These are phyloP conservation scores for Beauveria pseudobassiana DNA, from an alignment of 2,329 filamentous ascomycete species.

Conservation along the genomic window DNA sequence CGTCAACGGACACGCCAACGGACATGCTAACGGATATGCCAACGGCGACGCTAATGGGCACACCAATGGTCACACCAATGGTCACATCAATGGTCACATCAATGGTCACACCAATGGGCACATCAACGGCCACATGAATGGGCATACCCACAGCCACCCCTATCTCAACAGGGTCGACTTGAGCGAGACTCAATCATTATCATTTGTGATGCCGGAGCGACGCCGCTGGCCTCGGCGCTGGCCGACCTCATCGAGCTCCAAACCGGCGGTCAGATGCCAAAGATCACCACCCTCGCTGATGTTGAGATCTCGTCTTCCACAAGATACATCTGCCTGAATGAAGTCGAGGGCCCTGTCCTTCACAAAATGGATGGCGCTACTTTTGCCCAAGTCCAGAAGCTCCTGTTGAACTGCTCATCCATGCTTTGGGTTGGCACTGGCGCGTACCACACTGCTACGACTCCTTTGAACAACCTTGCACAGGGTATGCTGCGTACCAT, in stretches of 20 bases:
- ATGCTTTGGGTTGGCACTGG: slow-evolving; percentile 34
- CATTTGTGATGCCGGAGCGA: slow-evolving; percentile 18
- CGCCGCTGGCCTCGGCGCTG: slow-evolving; percentile 17
- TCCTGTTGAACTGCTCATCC: slow-evolving; percentile 27
- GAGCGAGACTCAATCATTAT: slow-evolving; percentile 16
- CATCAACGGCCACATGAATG: not conserved
- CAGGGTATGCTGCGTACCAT: slow-evolving; percentile 37
- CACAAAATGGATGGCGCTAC: slow-evolving; percentile 29
- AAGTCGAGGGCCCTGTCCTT: slow-evolving; percentile 37
- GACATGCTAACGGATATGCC: not conserved
- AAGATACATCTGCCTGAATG: slow-evolving; percentile 33
- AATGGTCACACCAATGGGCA: not conserved
- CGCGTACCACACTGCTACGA: slow-evolving; percentile 28
- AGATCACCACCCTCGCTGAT: slow-evolving; percentile 15
- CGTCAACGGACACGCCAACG: not conserved
- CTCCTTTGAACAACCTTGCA: slow-evolving; percentile 36
- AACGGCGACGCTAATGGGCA: not conserved
- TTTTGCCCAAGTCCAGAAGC: slow-evolving; percentile 30
- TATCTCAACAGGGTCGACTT: slow-evolving; percentile 8
- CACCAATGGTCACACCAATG: not conserved
- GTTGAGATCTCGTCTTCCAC: slow-evolving; percentile 13
- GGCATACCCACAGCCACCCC: not conserved
- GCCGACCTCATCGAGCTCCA: slow-evolving; percentile 17
- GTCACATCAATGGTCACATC: not conserved
- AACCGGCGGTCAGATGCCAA: slow-evolving; percentile 16